Conservation (phyloP, 176 grass and related monocot genomes). For the Musa beccarii region DNA sequence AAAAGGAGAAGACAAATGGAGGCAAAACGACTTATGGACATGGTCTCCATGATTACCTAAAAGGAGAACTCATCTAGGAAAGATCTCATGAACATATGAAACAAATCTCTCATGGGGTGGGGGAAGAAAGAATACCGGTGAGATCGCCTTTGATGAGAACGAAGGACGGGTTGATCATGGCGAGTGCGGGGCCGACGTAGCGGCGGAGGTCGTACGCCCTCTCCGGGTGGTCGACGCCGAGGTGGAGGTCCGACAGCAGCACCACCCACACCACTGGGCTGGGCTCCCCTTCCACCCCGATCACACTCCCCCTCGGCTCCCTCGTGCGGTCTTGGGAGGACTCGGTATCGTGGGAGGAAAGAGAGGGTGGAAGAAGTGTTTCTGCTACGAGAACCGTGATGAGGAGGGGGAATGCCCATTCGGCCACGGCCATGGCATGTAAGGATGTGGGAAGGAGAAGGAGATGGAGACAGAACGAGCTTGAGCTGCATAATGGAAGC, state of each 20-base stretch:
- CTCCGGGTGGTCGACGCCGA: constrained; percentile 90
- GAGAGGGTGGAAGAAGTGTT: not conserved
- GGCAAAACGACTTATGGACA: too few species aligned
- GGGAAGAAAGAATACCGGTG: constrained; percentile 39
- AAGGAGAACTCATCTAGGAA: not conserved
- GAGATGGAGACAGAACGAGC: not conserved
- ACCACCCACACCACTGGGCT: constrained; percentile 66
- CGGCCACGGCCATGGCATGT: not conserved
- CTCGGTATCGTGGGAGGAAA: not conserved
- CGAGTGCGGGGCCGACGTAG: constrained; percentile 59
- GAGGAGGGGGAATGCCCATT: not conserved
- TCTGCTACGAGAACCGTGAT: not conserved
- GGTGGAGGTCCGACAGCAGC: constrained; percentile 92
- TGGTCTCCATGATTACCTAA: too few species aligned
- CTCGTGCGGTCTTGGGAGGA: too few species aligned
- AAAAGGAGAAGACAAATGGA: too few species aligned
- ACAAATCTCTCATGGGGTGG: too few species aligned
- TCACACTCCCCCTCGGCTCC: constrained; percentile 15
- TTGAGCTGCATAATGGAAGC: too few species aligned
- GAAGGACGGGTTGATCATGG: constrained; percentile 67
- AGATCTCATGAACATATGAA: not conserved
- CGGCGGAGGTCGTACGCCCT: constrained; percentile 79
- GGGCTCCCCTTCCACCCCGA: constrained; percentile 53
- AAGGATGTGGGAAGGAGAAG: not conserved
- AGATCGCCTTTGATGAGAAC: constrained; percentile 97